A percentile compares a stretch with the other conserved stretches of the same genome.
These are phyloP conservation scores for Nakazawaea populi DNA, from an alignment of 805 yeast species.

Conservation along the genomic window DNA sequence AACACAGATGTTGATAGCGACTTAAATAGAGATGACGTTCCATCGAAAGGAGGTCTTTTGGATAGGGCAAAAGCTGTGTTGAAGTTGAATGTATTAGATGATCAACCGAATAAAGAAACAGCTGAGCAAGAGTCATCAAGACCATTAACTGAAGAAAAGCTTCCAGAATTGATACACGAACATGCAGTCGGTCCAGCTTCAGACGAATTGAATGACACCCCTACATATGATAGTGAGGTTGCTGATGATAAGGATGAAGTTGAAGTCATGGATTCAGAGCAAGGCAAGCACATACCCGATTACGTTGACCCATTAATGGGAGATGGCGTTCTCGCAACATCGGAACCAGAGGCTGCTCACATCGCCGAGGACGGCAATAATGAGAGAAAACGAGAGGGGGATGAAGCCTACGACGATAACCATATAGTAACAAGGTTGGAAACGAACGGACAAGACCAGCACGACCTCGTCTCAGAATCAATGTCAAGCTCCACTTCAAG, in stretches of 20 bases:
- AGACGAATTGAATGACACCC: neutral
- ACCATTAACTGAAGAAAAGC: neutral
- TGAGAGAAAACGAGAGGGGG: conserved; percentile 3
- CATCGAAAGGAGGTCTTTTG: neutral
- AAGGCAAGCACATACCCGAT: conserved; percentile 8
- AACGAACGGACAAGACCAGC: neutral
- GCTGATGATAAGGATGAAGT: neutral
- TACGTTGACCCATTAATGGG: conserved; percentile 6
- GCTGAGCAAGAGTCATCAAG: neutral
- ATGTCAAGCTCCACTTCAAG: no score
- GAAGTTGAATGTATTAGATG: neutral
- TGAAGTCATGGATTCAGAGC: conserved; percentile 1
- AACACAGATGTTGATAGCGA: neutral
- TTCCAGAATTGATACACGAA: neutral
- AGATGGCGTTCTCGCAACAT: neutral
- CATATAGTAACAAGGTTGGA: neutral
- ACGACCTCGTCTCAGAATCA: neutral
- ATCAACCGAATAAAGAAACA: neutral
- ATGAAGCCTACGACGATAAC: neutral
- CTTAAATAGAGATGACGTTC: neutral
- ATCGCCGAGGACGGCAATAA: neutral
- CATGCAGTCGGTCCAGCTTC: no score
- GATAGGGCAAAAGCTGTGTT: neutral
- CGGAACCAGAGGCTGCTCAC: neutral
- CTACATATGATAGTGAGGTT: neutral